Evolutionary conservation across 2,329 filamentous ascomycete genomes (phyloP), one percentile per base, ranked within the genome.

Genomic region (Metarhizium sp.): DNA sequence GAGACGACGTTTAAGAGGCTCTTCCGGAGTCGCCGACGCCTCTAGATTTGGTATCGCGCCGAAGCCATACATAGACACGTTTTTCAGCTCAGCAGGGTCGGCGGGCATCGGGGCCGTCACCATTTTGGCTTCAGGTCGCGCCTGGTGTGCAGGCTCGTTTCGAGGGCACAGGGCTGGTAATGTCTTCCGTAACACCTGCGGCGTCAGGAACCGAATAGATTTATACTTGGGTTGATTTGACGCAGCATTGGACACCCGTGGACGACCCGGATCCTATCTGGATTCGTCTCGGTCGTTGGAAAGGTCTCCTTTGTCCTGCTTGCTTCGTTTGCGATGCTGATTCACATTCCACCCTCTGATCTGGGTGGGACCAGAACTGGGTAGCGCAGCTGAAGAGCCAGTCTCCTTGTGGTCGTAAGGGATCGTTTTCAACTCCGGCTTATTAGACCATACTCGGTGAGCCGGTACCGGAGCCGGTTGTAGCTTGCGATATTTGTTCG

Each of bases 381-480:
- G 80, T 34, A 81, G 74, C 14, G 79, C 78, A 51, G 82, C 79
- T 18, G 74, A 75, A 2, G 79, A 74, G 4, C 73, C 71, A 47
- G 80, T 81, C 61, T 84, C 80, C 63, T 82, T 83, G 63, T 82
- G 81, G 20, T 79, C 77, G 59, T 83, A 84, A 42, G 77, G 78
- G 3, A 82, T 79, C 4, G 81, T 81, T 55, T 80, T 77, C n/a
- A 84, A 71, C 60, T 82, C 79, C 16, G 75, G 73, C 61, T 75
- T 76, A 55, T 70, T 70, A 6, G 67, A 64, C 65, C 74, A 77
- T 57, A 73, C 73, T 47, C 74, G 72, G 62, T 80, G 79, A 34
- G 78, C 72, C 6, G 78, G 75, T 29, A 80, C 73, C 0, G 80
- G 80, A 0, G 80, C 80, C 10, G 80, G 80, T 58, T 82, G 79